phyloP scores from a whole-genome alignment of 2,329 filamentous ascomycete genomes.

The Sordariomycetes sp. region DNA sequence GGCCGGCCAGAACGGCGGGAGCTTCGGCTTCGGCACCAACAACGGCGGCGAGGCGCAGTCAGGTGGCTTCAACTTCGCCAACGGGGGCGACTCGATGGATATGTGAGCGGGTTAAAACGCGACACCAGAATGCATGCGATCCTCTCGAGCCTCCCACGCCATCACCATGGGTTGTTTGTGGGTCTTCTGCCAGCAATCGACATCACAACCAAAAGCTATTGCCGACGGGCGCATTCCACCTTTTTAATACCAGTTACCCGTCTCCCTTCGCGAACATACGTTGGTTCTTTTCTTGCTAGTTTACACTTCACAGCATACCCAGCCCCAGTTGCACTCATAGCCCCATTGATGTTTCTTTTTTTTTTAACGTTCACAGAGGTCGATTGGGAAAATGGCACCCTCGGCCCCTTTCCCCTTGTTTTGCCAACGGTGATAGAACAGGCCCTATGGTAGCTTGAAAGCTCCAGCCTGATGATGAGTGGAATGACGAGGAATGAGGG shows the following conservation, averaged over 20 bases:
- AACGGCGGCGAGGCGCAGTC: conserved; percentile 42
- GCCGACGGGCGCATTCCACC: background rate
- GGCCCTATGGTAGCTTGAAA: conserved; percentile 55
- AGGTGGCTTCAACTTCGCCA: conserved; percentile 90
- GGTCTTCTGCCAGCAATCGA: background rate
- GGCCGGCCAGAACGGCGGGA: conserved; percentile 60
- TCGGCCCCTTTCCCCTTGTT: conserved; percentile 6
- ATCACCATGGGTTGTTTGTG: background rate
- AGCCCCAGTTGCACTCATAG: background rate
- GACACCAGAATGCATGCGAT: conserved; percentile 6
- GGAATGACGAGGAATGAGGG: background rate
- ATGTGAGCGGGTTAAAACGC: conserved; percentile 33
- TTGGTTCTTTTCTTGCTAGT: conserved; percentile 13
- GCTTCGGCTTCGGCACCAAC: conserved; percentile 68
- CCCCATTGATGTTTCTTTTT: background rate
- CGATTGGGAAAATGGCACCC: background rate
- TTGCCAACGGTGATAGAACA: conserved; percentile 17
- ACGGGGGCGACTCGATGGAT: conserved; percentile 53
- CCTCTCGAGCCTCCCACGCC: background rate
- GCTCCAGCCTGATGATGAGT: conserved; percentile 40
- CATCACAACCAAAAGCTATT: background rate
- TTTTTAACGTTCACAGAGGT: conserved; percentile 1
- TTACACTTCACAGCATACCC: conserved; percentile 9
- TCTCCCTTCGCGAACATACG: background rate
- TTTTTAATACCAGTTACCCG: conserved; percentile 15